Percentiles rank a stretch among this genome's conserved stretches.
Conservation (phyloP, 768 basidiomycete genomes). For the Mycena sanguinolenta region DNA sequence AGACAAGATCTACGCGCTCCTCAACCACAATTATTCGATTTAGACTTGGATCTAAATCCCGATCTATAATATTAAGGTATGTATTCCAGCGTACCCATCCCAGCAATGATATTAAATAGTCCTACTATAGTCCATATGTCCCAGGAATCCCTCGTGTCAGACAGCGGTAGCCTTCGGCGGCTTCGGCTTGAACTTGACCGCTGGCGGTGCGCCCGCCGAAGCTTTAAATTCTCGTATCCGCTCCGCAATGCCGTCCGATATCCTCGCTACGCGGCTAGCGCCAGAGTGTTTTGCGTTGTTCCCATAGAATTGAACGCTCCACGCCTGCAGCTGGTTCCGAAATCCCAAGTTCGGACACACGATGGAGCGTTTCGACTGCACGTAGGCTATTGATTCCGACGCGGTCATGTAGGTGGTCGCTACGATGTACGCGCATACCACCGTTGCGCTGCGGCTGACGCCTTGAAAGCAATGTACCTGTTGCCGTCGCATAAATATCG, state of each 20-base stretch:
- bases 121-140: no score
- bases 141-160: neutral
- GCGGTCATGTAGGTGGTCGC: constrained; percentile 66
- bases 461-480: constrained; percentile 87
- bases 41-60: constrained; percentile 89
- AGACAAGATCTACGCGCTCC: constrained; percentile 76
- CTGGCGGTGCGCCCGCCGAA: constrained; percentile 24
- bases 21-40: constrained; percentile 76
- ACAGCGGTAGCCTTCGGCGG: constrained; percentile 2
- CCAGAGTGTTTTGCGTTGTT: constrained; percentile 20
- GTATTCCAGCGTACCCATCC: neutral
- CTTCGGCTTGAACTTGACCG: constrained; percentile 15
- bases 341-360: constrained; percentile 80
- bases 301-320: constrained; percentile 31
- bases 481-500: neutral
- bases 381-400: constrained; percentile 66
- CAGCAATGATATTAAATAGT: constrained; percentile 6
- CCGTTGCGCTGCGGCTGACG: constrained; percentile 80
- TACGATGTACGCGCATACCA: constrained; percentile 81
- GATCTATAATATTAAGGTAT: constrained; percentile 63
- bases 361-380: constrained; percentile 69
- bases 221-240: constrained; percentile 48
- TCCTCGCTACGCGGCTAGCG: constrained; percentile 25
- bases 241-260: constrained; percentile 43
- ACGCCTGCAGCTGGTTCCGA: constrained; percentile 58